Percentiles rank a stretch among this genome's conserved stretches.
Evolutionary conservation across 371 early-diverging fungal genomes (phyloP).

Genomic region (Capillidium heterosporum): DNA sequence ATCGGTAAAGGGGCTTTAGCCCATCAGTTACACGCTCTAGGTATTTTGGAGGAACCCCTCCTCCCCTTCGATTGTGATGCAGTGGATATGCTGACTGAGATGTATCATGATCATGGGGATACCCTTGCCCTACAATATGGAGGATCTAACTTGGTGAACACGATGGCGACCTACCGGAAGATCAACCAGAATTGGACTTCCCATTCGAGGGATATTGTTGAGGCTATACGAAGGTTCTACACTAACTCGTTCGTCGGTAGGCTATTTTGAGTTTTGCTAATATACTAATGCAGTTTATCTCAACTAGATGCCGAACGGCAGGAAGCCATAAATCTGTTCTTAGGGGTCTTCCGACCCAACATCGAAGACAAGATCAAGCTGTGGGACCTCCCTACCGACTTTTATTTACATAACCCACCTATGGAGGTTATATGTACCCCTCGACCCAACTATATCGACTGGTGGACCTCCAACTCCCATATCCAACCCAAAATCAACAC

Average conservation of each 20-base stretch:
- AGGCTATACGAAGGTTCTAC: constrained; percentile 76
- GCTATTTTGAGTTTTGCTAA: neutral
- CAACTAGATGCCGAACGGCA: constrained; percentile 82
- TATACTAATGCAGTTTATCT: neutral
- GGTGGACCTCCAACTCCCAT: neutral
- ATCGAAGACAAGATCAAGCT: constrained; percentile 35
- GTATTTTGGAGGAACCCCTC: constrained; percentile 52
- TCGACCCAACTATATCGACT: constrained; percentile 4
- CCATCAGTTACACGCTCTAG: constrained; percentile 79
- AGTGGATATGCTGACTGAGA: constrained; percentile 77
- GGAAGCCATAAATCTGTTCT: constrained; percentile 83
- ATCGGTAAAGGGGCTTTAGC: constrained; percentile 90
- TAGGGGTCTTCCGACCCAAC: constrained; percentile 48
- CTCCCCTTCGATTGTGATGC: constrained; percentile 86
- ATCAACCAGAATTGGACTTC: constrained; percentile 77
- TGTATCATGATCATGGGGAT: constrained; percentile 98
- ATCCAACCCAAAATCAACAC: constrained; percentile 17
- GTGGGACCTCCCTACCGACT: constrained; percentile 75
- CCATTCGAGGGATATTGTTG: constrained; percentile 90
- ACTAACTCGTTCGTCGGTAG: constrained; percentile 82
- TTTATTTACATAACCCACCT: constrained; percentile 55
- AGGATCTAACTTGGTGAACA: constrained; percentile 94
- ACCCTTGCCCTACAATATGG: constrained; percentile 98
- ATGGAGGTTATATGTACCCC: constrained; percentile 9
- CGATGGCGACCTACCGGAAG: constrained; percentile 90